A percentile compares a stretch with the other conserved stretches of the same genome.
Conservation (phyloP, 2,329 filamentous ascomycete genomes). For the Blastomyces percursus region DNA sequence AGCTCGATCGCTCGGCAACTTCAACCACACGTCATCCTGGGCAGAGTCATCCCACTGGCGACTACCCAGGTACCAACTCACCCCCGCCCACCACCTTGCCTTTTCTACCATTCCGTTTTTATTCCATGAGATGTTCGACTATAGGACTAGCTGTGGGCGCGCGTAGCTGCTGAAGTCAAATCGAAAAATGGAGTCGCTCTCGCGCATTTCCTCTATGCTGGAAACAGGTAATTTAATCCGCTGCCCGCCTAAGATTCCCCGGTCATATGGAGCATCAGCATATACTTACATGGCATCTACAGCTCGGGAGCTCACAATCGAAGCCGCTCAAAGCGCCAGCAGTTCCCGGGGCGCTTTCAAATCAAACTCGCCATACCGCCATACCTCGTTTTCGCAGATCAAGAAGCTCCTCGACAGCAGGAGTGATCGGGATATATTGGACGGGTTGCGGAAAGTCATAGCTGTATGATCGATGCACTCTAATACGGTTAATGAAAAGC, state of each 20-base stretch:
- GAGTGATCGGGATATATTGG: constrained; percentile 82
- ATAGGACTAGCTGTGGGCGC: not conserved
- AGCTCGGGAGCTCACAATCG: constrained; percentile 95
- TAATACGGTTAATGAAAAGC: not conserved
- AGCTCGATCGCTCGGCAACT: not conserved
- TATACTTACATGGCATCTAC: constrained; percentile 18
- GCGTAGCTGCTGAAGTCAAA: not conserved
- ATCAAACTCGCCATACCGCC: constrained; percentile 50
- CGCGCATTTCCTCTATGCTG: constrained; percentile 83
- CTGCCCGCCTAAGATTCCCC: too few species aligned
- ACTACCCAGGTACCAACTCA: not conserved
- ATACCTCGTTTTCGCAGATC: constrained; percentile 69
- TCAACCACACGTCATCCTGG: not conserved
- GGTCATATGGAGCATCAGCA: not conserved
- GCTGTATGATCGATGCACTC: constrained; percentile 46
- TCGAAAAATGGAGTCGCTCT: constrained; percentile 81
- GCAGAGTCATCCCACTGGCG: not conserved
- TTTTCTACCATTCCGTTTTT: not conserved
- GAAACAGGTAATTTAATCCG: constrained; percentile 60
- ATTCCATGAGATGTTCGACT: not conserved
- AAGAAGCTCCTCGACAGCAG: constrained; percentile 92
- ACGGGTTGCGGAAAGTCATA: constrained; percentile 79
- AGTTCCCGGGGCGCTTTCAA: constrained; percentile 36
- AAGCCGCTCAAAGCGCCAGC: constrained; percentile 84
- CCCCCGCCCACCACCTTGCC: not conserved